Evolutionary conservation across 2,329 filamentous ascomycete genomes (phyloP), one percentile per base, ranked within the genome.

Genomic region (Cercospora sesami): DNA sequence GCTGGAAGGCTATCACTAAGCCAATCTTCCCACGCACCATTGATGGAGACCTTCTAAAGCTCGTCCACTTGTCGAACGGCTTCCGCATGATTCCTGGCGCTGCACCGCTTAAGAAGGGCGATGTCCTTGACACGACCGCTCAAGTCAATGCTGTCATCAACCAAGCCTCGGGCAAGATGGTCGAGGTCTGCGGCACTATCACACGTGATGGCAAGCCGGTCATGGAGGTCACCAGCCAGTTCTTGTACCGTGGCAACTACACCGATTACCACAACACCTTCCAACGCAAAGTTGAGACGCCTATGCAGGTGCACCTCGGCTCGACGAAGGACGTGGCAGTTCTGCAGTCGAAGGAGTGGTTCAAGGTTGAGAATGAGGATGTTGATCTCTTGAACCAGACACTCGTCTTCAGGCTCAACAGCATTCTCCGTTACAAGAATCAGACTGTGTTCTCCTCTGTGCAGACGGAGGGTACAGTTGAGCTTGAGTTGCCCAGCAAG

Each of bases 211-310:
- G 91, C 28, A 81, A 91, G 79, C 86, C 93, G 5, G 93, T 99
- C 71, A 99, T 99, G 95, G 93, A 99, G 79, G 95, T 99, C 30
- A 98, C 94, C 12, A 97, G 93, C 70, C 95, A 99, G 80, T 99
- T 99, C 86, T 81, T 99, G 76, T 99, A 99, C 85, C 91, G 96
- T 60, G 95, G 95, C 66, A 86, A 86, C 31, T 99, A 99, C 83
- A 91, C 87, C 65, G 96, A 99, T 80, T 99, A 89, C 75, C 91
- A 97, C 83, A 99, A 97, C 83, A 99, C 96, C 6, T 99, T 99
- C 89, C 94, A 98, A 83, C 91, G 95, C 79, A 98, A 97, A 87
- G 88, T 90, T 6, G 95, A 99, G 83, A 96, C 92, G 1, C 94
- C 94, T 0, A 95, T 98, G 86, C 92, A 99, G 81, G 85, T 99